Evolutionary conservation across 768 basidiomycete species (phyloP), one percentile per base, ranked within the genome.

Genomic region (Termitomyces sp.): DNA sequence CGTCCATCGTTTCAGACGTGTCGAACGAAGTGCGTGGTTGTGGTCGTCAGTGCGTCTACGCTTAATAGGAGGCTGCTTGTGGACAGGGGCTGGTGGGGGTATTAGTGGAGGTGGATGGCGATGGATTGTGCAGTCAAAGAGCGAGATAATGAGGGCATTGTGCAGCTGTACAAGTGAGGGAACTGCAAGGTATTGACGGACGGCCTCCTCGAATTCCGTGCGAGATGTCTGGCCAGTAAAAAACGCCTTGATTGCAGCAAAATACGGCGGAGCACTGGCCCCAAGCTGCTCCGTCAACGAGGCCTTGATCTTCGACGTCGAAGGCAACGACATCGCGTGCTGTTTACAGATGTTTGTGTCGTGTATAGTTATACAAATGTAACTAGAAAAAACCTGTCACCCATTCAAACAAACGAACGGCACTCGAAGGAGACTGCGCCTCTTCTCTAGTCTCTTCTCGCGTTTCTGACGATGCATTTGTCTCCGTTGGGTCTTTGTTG

Each of bases 111-210:
- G 64, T 55, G 62, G 57, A 58, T 65, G 61, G n/a, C 62, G 62
- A 26, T 60, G 60, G 3, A 76, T 75, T 1, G 89, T 88, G 24
- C 87, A 87, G 69, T 90, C 90, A 60, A 92, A 90, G 16, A 93
- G 71, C 2, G 90, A 90, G 32, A 92, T 91, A 36, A 93, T 85
- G 33, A 93, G 77, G 11, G 90, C 85, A 69, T 93, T 93, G 67
- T 93, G 91, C 2, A 92, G 73, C 69, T 90, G 89, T 30, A 91
- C 87, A 24, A 89, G 76, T 53, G 77, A 79, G 24, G 84, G 77
- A 1, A 81, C 79, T 63, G 83, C 84, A 35, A 92, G 77, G 7
- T 79, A 74, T 28, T 80, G 79, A 54, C 84, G 83, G 57, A 89
- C 78, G 16, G 79, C 71, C 3, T 88, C 86, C 58, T 92, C 91